Base-by-base conservation (phyloP, 208 protist species). In the Vickermania ingenoplastis region DNA sequence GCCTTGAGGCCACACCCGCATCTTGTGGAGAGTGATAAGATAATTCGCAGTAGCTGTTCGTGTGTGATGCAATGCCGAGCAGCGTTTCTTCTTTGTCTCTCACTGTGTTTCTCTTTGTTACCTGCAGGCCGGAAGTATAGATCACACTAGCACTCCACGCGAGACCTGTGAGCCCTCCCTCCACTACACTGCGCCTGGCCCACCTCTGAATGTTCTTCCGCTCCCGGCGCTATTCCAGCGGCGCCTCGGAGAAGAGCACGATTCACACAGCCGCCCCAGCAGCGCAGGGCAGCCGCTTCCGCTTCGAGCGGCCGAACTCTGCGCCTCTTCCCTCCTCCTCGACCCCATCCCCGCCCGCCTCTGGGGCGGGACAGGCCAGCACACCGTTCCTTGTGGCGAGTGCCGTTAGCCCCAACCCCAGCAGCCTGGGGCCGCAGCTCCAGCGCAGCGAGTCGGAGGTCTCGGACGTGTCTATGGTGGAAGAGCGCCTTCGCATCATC, bases 401-500 rank as follows among this genome's bases (percentile, higher is more conserved):
- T 45, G 36, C 36, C 11, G 36, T 17, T 7, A 54, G 50, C 50
- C 7, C 13, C 23, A 25, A 25, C 50, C 5, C 50, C n/a, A 54
- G 24, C 23, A 54, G 7, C 11, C n/a, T n/a, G n/a, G n/a, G n/a
- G n/a, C 36, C 36, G 36, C 36, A 45, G 36, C 36, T 45, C 36
- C 36, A n/a, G n/a, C n/a, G n/a, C n/a, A 48, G 17, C 36, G 36
- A n/a, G 36, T 7, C 17, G 7, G 36, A 7, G 7, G 36, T 17
- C 36, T 17, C 36, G 17, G 66, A 68, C 13, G 28, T 60, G 14
- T 52, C 75, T 17, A 73, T 63, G 56, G 87, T 91, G 31, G 87
- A 94, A 63, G 71, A 88, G 53, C 79, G 83, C 2, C 75, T 91
- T 24, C 75, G 72, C 53, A 86, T 91, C 45, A 71, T 90, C 29